Conservation (phyloP, 192 early-diverging fungal species). For the Coemansia sp. region DNA sequence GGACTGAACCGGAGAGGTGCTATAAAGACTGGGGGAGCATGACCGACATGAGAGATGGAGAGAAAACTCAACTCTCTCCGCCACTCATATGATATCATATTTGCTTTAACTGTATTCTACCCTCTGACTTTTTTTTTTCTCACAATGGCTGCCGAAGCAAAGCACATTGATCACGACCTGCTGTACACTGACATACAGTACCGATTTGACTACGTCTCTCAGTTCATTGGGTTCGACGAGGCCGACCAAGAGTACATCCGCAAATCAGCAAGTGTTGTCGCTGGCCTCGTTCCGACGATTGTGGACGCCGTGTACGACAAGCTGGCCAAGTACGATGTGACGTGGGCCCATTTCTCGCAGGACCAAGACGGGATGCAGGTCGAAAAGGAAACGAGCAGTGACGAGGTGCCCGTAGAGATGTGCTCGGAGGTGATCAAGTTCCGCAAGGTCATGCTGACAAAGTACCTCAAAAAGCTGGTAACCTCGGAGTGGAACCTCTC, state of each 20-base stretch:
- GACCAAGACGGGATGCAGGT: slow-evolving; percentile 67
- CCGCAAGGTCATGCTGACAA: slow-evolving; percentile 73
- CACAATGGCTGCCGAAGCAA: slow-evolving; percentile 34
- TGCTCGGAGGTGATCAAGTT: slow-evolving; percentile 77
- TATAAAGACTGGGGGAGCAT: neutral
- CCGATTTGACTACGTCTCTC: slow-evolving; percentile 77
- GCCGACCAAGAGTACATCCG: slow-evolving; percentile 73
- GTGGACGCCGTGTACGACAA: slow-evolving; percentile 80
- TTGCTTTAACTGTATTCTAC: neutral
- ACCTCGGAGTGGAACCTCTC: slow-evolving; percentile 49
- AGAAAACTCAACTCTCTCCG: neutral
- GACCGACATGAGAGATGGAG: no score
- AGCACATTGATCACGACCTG: slow-evolving; percentile 66
- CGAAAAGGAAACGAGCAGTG: slow-evolving; percentile 20
- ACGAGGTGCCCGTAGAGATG: slow-evolving; percentile 47
- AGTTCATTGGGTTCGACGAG: slow-evolving; percentile 73
- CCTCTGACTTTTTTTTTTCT: neutral
- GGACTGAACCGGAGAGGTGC: neutral
- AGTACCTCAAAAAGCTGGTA: slow-evolving; percentile 74
- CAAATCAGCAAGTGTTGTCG: slow-evolving; percentile 62
- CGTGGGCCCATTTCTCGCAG: slow-evolving; percentile 70
- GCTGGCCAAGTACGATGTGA: slow-evolving; percentile 73
- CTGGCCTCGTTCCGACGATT: slow-evolving; percentile 70
- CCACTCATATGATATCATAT: neutral
- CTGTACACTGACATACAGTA: slow-evolving; percentile 76